Evolutionary conservation across 371 early-diverging fungal species (phyloP), one percentile per base, ranked within the genome.

Genomic region (Apophysomyces elegans): DNA sequence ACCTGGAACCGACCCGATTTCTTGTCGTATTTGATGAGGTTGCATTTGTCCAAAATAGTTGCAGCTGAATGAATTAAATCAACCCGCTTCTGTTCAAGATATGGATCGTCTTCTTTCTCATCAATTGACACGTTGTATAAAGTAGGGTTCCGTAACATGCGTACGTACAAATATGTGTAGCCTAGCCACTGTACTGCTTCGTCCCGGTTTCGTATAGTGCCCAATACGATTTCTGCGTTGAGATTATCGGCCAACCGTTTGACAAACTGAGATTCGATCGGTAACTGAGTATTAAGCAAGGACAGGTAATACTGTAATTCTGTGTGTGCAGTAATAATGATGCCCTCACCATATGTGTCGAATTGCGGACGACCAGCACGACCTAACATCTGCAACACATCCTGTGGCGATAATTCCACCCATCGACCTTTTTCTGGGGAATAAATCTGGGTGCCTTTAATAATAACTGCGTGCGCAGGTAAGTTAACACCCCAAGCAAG

Each of bases 401-500:
- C 98, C 69, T 96, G 96, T 47, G 95, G 96, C 26, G 91, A 90
- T 41, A 99, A 75, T 75, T 99, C 98, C 16, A 87, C 85, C 95
- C 95, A 98, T 13, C 89, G 81, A 67, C 99, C 97, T 81, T 92
- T 94, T 71, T 97, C 96, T 7, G 96, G 94, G 26, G 90, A 88
- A 76, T 99, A 99, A 66, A 98, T 94, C 73, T 96, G 96, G 7
- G 99, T 99, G 11, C 99, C 99, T 82, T 98, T 99, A 78, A 99
- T 98, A 60, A 99, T 94, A 57, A 99, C 99, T 2, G 96, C 92
- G 76, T 99, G 96, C 14, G 99, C 99, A 32, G 99, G 99, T 70
- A 99, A 87, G 76, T 99, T 99, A 63, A 99, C 99, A 82, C 99
- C 99, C 99, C 99, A 99, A 37, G 99, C 99, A 57, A 99, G 84